Evolutionary conservation across 148 eudicot species (phyloP).

Genomic region (Cornus controversa): DNA sequence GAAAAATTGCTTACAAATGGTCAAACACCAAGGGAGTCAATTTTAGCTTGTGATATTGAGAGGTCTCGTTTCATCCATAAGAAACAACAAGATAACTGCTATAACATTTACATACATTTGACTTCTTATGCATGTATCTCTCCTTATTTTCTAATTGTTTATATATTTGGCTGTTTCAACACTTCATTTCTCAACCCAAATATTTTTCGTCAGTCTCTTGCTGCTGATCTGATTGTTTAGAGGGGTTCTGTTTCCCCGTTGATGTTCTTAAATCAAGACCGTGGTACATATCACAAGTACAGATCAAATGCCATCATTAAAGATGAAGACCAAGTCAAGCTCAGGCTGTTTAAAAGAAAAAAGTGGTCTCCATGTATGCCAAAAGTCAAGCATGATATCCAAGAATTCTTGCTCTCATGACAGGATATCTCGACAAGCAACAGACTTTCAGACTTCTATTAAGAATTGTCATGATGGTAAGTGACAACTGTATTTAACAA

Average conservation of each 20-base stretch:
- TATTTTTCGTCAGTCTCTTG: constrained; percentile 26
- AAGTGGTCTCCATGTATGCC: constrained; percentile 66
- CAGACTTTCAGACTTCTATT: constrained; percentile 27
- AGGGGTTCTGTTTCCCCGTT: constrained; percentile 34
- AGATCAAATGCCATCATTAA: constrained; percentile 88
- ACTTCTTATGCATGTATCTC: neutral
- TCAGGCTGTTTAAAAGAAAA: constrained; percentile 66
- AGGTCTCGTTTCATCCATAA: neutral
- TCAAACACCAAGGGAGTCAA: too few species aligned
- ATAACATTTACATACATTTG: neutral
- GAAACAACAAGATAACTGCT: neutral
- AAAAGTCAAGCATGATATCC: constrained; percentile 63
- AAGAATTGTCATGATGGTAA: constrained; percentile 56
- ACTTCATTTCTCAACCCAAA: neutral
- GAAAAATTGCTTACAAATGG: neutral
- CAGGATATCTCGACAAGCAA: constrained; percentile 42
- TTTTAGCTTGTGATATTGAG: constrained; percentile 1
- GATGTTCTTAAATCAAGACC: constrained; percentile 40
- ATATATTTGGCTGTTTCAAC: neutral
- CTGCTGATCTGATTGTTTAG: constrained; percentile 26
- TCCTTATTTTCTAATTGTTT: neutral
- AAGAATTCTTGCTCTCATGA: constrained; percentile 60
- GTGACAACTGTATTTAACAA: constrained; percentile 20
- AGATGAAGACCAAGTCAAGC: constrained; percentile 69
- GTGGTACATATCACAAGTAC: constrained; percentile 29